A percentile compares a stretch with the other conserved stretches of the same genome.
phyloP scores from a whole-genome alignment of 805 yeast genomes.

The Torulaspora franciscae region DNA sequence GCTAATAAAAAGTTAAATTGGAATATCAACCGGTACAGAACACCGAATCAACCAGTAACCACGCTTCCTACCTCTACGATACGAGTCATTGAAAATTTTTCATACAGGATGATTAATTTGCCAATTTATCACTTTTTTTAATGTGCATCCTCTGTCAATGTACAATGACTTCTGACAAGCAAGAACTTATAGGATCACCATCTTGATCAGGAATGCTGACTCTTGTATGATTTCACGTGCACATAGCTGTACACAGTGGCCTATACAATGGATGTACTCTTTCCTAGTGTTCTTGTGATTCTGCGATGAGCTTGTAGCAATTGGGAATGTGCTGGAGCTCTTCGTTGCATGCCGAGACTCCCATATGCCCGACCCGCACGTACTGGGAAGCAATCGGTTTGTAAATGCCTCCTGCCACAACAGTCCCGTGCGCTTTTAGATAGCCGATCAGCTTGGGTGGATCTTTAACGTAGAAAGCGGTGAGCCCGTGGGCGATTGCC shows the following conservation, averaged over 20 bases:
- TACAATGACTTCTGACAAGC: slow-evolving; percentile 29
- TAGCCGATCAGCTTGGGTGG: slow-evolving; percentile 59
- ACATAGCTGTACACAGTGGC: background rate
- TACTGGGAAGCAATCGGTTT: slow-evolving; percentile 73
- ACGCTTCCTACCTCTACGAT: background rate
- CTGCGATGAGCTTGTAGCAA: slow-evolving; percentile 42
- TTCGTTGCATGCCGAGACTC: slow-evolving; percentile 61
- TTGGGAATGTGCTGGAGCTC: slow-evolving; percentile 50
- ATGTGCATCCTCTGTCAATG: background rate
- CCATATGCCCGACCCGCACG: slow-evolving; percentile 97
- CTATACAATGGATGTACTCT: slow-evolving; percentile 9
- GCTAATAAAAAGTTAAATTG: slow-evolving; percentile 1
- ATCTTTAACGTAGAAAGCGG: slow-evolving; percentile 70
- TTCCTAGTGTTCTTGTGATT: background rate
- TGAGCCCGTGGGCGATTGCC: slow-evolving; percentile 80
- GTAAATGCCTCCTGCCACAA: slow-evolving; percentile 88
- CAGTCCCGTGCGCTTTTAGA: slow-evolving; percentile 59
- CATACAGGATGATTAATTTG: background rate
- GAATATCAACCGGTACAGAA: background rate
- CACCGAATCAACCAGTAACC: background rate
- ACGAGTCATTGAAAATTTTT: slow-evolving; percentile 9
- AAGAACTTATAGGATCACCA: background rate
- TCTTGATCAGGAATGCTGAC: background rate
- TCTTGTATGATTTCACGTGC: slow-evolving; percentile 18
- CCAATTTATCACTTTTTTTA: background rate